Evolutionary conservation across 2,329 filamentous ascomycete genomes (phyloP), one percentile per base, ranked within the genome.

Genomic region (Boeremia exigua): DNA sequence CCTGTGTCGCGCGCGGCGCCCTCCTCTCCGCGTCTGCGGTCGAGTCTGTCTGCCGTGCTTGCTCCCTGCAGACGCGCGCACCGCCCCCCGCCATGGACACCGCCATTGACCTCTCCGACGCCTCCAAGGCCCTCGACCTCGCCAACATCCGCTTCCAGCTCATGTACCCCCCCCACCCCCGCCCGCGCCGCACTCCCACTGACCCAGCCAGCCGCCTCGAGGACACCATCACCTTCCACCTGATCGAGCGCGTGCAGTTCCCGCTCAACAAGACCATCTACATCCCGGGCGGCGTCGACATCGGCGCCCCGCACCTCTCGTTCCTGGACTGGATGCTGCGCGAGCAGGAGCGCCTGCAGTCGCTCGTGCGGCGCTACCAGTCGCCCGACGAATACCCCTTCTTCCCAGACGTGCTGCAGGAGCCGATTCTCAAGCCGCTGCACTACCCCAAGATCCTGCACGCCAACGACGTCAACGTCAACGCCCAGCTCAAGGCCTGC

Each of bases 201-300:
- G 47, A 71, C 60, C 27, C 8, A 33, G 14, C 7, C 70, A 99
- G 95, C 71, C 95, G 95, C 17, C 84, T 98, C 15, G 95, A 99
- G 80, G 95, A 99, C 74, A 98, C 94, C 59, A 98, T 99, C 72
- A 96, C 91, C 64, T 97, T 96, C 78, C 90, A 96, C 78, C 83
- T 99, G 34, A 98, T 98, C 71, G 95, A 99, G 79, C 89, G 95
- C 36, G 94, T 94, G n/a, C 95, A 99, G 76, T 99, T 98, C 77
- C 92, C 94, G 4, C 84, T 96, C 62, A 98, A 97, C 80, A 82
- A 85, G 72, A 91, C 88, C 69, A 93, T 98, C 77, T 99, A 99
- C 80, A 77, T 80, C 11, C 85, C 92, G 7, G 90, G 89, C 57
- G 91, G 90, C n/a, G 83, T 98, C 40, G 80, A 85, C 29, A 89